Evolutionary conservation across 1,284 basidiomycete genomes (phyloP), one percentile per base, ranked within the genome.

Genomic region (Heterobasidion parviporum): DNA sequence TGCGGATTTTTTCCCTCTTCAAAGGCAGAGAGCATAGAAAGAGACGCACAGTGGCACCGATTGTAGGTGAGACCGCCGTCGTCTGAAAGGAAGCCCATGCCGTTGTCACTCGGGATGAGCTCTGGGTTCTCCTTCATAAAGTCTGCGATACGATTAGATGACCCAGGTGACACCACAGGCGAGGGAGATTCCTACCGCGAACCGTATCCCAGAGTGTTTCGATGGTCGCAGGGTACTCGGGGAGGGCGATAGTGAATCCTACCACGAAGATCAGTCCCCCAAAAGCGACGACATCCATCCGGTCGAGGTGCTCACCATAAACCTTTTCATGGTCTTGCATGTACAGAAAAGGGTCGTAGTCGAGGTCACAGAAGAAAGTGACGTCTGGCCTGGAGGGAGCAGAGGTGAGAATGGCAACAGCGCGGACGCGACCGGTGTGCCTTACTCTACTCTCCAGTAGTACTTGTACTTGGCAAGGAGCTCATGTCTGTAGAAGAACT

Each of bases 251-350:
- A 1, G 91, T 94, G 69, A 93, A 96, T 7, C 89, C 89, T 83
- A 55, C 18, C 36, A 56, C 44, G 49, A 10, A 51, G 52, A 57
- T 41, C 26, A 20, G 7, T 43, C 33, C 16, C 14, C 32, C 1
- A 4, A 4, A 26, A 26, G 50, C 43, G 43, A 2, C 26, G 12
- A 35, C 45, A 8, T 8, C 18, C 50, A 14, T 18, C 26, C 26
- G 26, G 26, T 26, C 26, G 26, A 43, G 16, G 18, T 16, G 67
- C 72, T 53, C 60, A 85, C 85, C 89, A 62, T 92, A 92, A 50
- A 88, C 80, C 70, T 94, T 94, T 44, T 87, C 80, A 64, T 89
- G 72, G 65, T 93, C 87, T 70, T 92, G 76, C 92, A 95, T 94
- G 63, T 88, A 74, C 47, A 92, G 70, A 78, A 95, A 95, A 8